Conservation (phyloP, 2,329 filamentous ascomycete genomes). For the Penicillium psychrosexuale region DNA sequence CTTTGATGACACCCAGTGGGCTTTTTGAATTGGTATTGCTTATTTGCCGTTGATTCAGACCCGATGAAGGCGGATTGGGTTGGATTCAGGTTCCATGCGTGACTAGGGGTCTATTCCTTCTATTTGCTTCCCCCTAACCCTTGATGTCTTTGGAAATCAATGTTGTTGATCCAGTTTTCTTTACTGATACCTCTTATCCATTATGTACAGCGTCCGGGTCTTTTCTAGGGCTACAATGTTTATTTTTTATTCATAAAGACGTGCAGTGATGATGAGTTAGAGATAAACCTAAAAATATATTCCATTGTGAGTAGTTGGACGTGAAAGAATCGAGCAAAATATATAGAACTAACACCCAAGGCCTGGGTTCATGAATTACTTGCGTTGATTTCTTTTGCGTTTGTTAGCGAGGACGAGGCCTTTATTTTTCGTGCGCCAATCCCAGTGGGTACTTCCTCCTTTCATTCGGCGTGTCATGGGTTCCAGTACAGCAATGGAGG, state of each 20-base stretch:
- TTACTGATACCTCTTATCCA: background rate
- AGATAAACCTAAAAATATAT: background rate
- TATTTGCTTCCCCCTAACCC: background rate
- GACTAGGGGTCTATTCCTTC: too few relatives aligned
- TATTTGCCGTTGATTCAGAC: background rate
- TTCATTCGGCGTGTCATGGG: too few relatives aligned
- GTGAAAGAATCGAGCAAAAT: too few relatives aligned
- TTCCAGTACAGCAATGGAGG: fast-evolving
- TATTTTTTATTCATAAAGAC: background rate
- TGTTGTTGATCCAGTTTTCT: background rate
- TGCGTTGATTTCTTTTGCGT: too few relatives aligned
- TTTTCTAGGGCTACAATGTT: background rate
- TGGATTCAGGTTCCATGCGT: background rate
- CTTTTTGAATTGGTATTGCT: background rate
- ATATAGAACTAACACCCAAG: background rate
- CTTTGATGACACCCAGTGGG: background rate
- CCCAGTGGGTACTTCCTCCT: background rate
- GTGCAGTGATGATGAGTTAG: background rate
- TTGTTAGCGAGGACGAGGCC: background rate
- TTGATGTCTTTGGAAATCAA: background rate
- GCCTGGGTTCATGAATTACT: background rate
- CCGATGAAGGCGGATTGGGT: too few relatives aligned
- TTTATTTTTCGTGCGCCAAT: background rate
- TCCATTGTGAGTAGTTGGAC: background rate
- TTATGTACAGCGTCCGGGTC: background rate